These are phyloP conservation scores for Aspergillus bridgeri DNA, from an alignment of 495 filamentous ascomycete genomes.

Conservation along the genomic window DNA sequence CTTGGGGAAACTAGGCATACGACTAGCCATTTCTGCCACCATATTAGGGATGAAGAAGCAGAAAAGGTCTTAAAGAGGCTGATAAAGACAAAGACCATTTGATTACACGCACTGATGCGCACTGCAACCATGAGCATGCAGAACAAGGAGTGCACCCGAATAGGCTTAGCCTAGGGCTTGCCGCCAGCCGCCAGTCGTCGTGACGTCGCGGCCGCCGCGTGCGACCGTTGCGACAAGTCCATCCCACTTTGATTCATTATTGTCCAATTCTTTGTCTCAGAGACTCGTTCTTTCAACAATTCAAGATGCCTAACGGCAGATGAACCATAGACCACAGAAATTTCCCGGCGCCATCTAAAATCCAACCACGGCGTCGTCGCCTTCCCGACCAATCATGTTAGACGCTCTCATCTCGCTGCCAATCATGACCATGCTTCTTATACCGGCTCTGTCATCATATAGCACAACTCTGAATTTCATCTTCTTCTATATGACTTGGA, in stretches of 20 bases:
- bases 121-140: neutral
- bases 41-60: too few species aligned
- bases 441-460: slow-evolving; percentile 55
- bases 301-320: neutral
- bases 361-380: neutral
- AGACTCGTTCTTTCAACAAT: neutral
- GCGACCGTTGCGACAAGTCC: neutral
- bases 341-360: neutral
- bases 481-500: slow-evolving; percentile 91
- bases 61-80: neutral
- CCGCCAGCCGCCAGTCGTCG: neutral
- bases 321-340: neutral
- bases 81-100: neutral
- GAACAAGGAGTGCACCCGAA: neutral
- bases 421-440: slow-evolving; percentile 60
- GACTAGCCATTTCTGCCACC: too few species aligned
- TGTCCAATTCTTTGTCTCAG: neutral
- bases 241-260: neutral
- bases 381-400: slow-evolving; percentile 4
- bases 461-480: slow-evolving; percentile 78
- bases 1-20: too few species aligned
- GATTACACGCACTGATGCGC: neutral
- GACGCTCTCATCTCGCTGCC: slow-evolving; percentile 69
- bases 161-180: neutral
- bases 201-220: neutral